Base-by-base conservation (phyloP, 2,329 filamentous ascomycete genomes). In the Fusarium bactridioides region DNA sequence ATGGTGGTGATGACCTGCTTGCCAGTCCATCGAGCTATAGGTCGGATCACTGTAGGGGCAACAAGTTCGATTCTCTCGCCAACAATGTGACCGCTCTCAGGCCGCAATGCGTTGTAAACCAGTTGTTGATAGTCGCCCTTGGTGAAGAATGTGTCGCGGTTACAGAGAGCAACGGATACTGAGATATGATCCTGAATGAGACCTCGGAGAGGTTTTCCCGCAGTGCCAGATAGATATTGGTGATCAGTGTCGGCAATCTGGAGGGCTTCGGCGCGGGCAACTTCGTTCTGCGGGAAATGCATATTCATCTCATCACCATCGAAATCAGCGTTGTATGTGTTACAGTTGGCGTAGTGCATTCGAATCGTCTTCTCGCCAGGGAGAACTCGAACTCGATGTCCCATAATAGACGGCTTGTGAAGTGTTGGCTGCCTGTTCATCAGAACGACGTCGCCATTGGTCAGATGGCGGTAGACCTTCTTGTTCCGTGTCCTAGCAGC, bases 291-390 rank as follows among this genome's bases (percentile, higher is more conserved):
- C 3, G 96, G 96, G 79, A 99, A 98, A 83, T 99, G 96, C 95
- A 99, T 97, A 82, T 99, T 99, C 96, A 99, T 99, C 82, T 99
- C 96, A 80, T 99, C 96, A 81, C 96, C 96, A 79, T 99, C 97
- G 79, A 99, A 99, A 87, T 99, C 96, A 37, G 96, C 96, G 77
- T 99, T 99, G 86, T 99, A 99, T 1, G 96, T 98, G 79, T 99
- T 99, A 82, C 96, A 98, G 81, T 99, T 99, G 77, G 96, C 95
- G 83, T 99, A 99, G 85, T 99, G 96, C 95, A 99, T 98, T 74
- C 96, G 94, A 80, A 99, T 95, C 0, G 96, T 98, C 84, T 97
- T 97, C 82, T 99, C 97, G 40, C 94, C 95, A 1, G 94, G 93
- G 23, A 99, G 84, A 10, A 99, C 95, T 67, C 95, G 90, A 57